Percentiles rank a stretch among this genome's conserved stretches.
Evolutionary conservation across 805 yeast genomes (phyloP).

Genomic region (Metschnikowia drakensbergensis): DNA sequence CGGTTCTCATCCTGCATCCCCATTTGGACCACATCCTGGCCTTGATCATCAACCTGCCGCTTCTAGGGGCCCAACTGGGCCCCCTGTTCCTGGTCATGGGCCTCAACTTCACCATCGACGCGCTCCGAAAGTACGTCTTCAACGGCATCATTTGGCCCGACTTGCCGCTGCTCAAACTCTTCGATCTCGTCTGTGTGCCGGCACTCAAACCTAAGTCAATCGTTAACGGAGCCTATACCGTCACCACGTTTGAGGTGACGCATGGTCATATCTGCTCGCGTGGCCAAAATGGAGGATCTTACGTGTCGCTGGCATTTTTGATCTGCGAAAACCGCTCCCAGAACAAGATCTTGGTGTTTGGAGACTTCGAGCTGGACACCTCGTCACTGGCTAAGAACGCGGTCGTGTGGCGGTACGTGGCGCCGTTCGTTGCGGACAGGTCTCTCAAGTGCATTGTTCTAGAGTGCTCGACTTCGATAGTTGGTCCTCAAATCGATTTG

Average conservation of each 20-base stretch:
- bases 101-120: slow-evolving; percentile 45
- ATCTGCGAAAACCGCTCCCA: slow-evolving; percentile 35
- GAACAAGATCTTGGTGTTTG: slow-evolving; percentile 58
- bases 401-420: slow-evolving; percentile 55
- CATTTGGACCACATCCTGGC: slow-evolving; percentile 80
- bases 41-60: slow-evolving; percentile 67
- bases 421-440: slow-evolving; percentile 40
- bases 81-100: slow-evolving; percentile 38
- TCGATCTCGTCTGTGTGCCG: slow-evolving; percentile 20
- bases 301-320: slow-evolving; percentile 59
- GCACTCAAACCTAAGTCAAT: slow-evolving; percentile 13
- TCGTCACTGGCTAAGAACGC: slow-evolving; percentile 38
- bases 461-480: slow-evolving; percentile 64
- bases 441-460: slow-evolving; percentile 56
- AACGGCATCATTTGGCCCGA: slow-evolving; percentile 84
- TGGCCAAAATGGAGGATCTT: slow-evolving; percentile 15
- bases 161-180: slow-evolving; percentile 33
- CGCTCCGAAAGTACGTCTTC: slow-evolving; percentile 55
- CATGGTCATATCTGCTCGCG: slow-evolving; percentile 26
- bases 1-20: slow-evolving; percentile 63
- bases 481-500: slow-evolving; percentile 41
- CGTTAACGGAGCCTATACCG: slow-evolving; percentile 18
- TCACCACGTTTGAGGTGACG: slow-evolving; percentile 31
- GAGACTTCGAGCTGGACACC: slow-evolving; percentile 76
- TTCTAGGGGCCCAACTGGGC: slow-evolving; percentile 25